Evolutionary conservation across 78 protist genomes (phyloP).

Genomic region (Guillardia theta): DNA sequence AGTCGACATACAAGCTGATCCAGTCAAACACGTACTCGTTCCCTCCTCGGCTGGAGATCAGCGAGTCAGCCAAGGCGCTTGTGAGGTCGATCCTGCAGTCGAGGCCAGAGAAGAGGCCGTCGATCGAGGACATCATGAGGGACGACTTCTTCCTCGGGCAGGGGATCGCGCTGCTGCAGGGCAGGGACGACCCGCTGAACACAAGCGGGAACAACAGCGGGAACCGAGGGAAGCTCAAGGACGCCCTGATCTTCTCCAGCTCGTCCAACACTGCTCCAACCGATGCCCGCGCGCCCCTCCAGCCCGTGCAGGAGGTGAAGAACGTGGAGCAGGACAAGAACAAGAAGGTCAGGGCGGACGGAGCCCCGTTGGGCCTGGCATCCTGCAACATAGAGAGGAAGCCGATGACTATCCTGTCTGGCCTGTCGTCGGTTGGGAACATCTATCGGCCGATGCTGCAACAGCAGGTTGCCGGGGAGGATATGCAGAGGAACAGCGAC

Average conservation of each 20-base stretch:
- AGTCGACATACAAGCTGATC: slow-evolving; percentile 86
- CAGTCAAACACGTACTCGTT: slow-evolving; percentile 65
- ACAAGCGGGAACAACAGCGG: neutral
- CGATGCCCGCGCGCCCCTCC: neutral
- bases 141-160: slow-evolving; percentile 16
- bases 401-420: neutral
- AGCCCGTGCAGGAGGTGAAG: neutral
- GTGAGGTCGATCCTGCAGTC: slow-evolving; percentile 75
- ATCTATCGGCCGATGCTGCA: no score
- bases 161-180: neutral
- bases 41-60: slow-evolving; percentile 64
- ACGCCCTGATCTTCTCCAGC: neutral
- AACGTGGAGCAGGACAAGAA: neutral
- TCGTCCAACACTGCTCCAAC: neutral
- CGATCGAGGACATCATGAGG: neutral
- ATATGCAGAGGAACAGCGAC: neutral
- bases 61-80: slow-evolving; percentile 68
- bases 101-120: slow-evolving; percentile 61
- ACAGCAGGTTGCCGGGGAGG: neutral
- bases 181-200: neutral
- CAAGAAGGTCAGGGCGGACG: neutral
- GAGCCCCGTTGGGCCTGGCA: neutral
- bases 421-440: neutral
- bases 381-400: neutral
- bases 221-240: neutral